Conservation (phyloP, 257 asterid genomes). For the Solanum chiquidenum region DNA sequence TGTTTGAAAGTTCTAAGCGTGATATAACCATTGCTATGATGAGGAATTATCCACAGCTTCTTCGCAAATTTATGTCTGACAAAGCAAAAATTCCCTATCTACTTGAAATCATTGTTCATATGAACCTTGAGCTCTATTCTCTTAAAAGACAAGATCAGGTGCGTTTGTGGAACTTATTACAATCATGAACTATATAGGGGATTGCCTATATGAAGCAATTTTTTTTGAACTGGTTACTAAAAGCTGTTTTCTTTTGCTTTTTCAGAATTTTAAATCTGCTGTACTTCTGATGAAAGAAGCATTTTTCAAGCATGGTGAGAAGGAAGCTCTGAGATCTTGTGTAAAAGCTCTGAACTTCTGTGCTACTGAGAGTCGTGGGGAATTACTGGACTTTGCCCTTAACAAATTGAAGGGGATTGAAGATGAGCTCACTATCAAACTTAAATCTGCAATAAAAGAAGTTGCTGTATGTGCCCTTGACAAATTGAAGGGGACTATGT, state of each 20-base stretch:
- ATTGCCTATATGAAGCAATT: background rate
- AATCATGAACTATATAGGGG: background rate
- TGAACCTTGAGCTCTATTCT: conserved; percentile 86
- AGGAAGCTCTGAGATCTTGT: conserved; percentile 87
- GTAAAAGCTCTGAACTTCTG: conserved; percentile 79
- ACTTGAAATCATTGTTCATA: conserved; percentile 62
- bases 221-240: background rate
- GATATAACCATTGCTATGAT: conserved; percentile 74
- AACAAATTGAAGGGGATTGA: conserved; percentile 69
- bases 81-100: conserved; percentile 72
- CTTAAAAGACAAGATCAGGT: conserved; percentile 94
- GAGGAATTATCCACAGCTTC: conserved; percentile 78
- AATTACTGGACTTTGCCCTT: conserved; percentile 71
- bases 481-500: background rate
- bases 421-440: conserved; percentile 61
- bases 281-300: conserved; percentile 72
- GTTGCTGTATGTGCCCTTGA: conserved; percentile 44
- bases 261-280: conserved; percentile 60
- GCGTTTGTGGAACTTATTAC: conserved; percentile 1
- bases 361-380: conserved; percentile 80
- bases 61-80: conserved; percentile 85
- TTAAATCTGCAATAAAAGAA: conserved; percentile 77
- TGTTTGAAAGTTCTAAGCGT: conserved; percentile 54
- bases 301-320: conserved; percentile 74
- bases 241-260: background rate